Evolutionary conservation across 23 red algal species (phyloP).

Genomic region (Gracilariopsis chorda): DNA sequence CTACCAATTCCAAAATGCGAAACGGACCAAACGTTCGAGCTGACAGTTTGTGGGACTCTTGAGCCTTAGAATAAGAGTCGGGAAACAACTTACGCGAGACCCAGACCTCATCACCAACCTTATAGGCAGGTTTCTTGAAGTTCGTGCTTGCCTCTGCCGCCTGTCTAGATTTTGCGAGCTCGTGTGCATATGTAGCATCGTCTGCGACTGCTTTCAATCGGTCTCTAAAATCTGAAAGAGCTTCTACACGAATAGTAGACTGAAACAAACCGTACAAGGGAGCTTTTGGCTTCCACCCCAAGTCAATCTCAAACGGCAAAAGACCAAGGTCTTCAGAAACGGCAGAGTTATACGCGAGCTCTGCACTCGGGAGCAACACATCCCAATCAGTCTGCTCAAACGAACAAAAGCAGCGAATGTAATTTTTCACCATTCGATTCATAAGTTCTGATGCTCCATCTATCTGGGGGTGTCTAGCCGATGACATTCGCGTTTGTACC

Average conservation of each 20-base stretch:
- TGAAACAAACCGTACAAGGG: not conserved
- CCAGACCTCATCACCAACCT: not conserved
- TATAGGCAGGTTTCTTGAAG: not conserved
- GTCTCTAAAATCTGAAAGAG: not conserved
- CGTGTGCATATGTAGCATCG: not conserved
- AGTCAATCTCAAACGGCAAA: constrained; percentile 28
- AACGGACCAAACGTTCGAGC: not conserved
- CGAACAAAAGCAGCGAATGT: constrained; percentile 3
- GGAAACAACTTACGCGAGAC: not conserved
- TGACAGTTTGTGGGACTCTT: not conserved
- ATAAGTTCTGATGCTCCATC: constrained; percentile 31
- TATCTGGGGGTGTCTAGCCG: not conserved
- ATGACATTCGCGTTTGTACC: not conserved
- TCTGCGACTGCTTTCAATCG: not conserved
- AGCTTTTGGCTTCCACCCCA: constrained; percentile 8
- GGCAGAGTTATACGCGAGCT: constrained; percentile 36
- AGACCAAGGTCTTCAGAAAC: not conserved
- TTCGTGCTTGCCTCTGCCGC: not conserved
- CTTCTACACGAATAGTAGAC: not conserved
- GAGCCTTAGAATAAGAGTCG: not conserved
- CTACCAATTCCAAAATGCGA: not conserved
- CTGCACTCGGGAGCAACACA: not conserved
- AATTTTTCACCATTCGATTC: constrained; percentile 15
- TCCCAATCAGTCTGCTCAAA: constrained; percentile 7
- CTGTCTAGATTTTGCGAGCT: constrained; percentile 6